A percentile compares a stretch with the other conserved stretches of the same genome.
These are phyloP conservation scores for Anthracocystis walkeri DNA, from an alignment of 1,284 basidiomycete genomes.

Conservation along the genomic window DNA sequence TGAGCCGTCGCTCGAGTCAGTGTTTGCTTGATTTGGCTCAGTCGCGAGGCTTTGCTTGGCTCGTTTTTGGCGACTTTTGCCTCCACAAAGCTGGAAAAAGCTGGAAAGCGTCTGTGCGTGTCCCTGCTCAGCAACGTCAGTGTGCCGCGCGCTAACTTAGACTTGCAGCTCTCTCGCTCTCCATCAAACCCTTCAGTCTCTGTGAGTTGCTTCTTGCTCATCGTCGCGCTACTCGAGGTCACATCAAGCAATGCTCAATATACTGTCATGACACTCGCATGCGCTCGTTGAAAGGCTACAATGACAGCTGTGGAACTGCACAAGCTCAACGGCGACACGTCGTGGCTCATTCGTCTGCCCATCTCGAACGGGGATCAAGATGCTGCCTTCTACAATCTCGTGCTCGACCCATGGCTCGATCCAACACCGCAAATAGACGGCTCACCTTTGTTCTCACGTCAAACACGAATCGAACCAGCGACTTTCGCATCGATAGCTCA, in stretches of 20 bases:
- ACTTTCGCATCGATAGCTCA: conserved; percentile 31
- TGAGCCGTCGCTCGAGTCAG: background rate
- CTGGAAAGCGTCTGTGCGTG: conserved; percentile 7
- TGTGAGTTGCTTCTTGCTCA: background rate
- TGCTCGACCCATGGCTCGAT: conserved; percentile 46
- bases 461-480: conserved; percentile 36
- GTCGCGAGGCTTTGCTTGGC: too few relatives aligned
- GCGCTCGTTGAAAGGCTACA: background rate
- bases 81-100: too few relatives aligned
- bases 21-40: too few relatives aligned
- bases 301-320: conserved; percentile 37
- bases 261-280: background rate
- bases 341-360: conserved; percentile 42
- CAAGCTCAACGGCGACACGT: conserved; percentile 51
- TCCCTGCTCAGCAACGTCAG: conserved; percentile 11
- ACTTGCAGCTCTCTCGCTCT: background rate
- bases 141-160: background rate
- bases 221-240: background rate
- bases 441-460: conserved; percentile 31
- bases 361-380: background rate
- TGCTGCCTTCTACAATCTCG: conserved; percentile 25
- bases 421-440: conserved; percentile 44
- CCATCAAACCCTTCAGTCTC: too few relatives aligned
- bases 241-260: background rate
- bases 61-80: too few relatives aligned